Evolutionary conservation across 805 yeast species (phyloP).

Genomic region (Blastobotrys chiropterorum): DNA sequence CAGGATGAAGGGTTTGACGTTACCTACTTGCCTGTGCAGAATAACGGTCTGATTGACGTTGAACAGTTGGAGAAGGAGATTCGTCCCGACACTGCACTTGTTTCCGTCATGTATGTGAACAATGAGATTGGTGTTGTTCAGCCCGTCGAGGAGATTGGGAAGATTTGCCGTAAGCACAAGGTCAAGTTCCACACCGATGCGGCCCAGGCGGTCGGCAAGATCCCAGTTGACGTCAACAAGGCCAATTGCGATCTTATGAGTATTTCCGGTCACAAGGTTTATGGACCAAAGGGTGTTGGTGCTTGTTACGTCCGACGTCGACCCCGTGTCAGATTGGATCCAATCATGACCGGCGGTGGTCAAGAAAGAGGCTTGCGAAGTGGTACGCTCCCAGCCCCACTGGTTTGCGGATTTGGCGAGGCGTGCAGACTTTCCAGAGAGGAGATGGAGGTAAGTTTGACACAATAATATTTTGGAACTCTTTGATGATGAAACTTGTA

Average conservation of each 20-base stretch:
- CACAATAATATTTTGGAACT: neutral
- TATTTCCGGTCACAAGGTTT: slow-evolving; percentile 91
- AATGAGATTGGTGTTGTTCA: slow-evolving; percentile 98
- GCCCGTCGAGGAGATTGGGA: slow-evolving; percentile 91
- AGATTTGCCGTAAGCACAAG: slow-evolving; percentile 76
- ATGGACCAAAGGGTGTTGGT: slow-evolving; percentile 98
- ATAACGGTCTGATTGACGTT: slow-evolving; percentile 73
- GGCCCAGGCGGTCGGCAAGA: slow-evolving; percentile 96
- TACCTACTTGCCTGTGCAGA: slow-evolving; percentile 79
- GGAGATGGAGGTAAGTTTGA: slow-evolving; percentile 46
- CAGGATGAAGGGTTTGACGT: slow-evolving; percentile 97
- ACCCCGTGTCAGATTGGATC: slow-evolving; percentile 95
- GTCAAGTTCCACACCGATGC: slow-evolving; percentile 96
- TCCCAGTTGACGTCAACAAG: slow-evolving; percentile 86
- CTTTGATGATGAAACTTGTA: neutral
- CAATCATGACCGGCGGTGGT: slow-evolving; percentile 95
- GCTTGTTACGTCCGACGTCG: slow-evolving; percentile 94
- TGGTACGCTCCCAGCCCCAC: slow-evolving; percentile 96
- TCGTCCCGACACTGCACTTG: slow-evolving; percentile 84
- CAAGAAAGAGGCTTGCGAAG: slow-evolving; percentile 97
- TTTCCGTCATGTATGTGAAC: slow-evolving; percentile 94
- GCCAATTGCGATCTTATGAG: slow-evolving; percentile 91
- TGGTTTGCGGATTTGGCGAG: slow-evolving; percentile 94
- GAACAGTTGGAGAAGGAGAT: slow-evolving; percentile 76
- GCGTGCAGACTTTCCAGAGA: slow-evolving; percentile 78